Percentiles rank a stretch among this genome's conserved stretches.
Evolutionary conservation across 129 eudicot species (phyloP).

Genomic region (Mikania micrantha): DNA sequence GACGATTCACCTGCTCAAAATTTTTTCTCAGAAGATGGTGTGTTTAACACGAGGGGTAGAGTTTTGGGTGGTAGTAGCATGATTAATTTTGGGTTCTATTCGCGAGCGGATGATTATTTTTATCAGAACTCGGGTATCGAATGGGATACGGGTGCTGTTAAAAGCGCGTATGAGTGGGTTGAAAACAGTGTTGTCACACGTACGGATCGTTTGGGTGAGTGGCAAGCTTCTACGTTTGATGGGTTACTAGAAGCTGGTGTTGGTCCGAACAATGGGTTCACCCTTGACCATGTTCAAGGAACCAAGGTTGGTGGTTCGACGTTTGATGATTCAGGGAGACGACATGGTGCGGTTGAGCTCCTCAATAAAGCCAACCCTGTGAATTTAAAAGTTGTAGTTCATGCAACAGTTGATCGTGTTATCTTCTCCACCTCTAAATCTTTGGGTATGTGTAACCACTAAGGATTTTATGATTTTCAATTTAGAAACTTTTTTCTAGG

Average conservation of each 20-base stretch:
- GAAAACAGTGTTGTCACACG: slow-evolving; percentile 29
- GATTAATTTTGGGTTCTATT: slow-evolving; percentile 22
- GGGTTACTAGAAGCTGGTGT: slow-evolving; percentile 27
- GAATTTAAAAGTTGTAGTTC: slow-evolving; percentile 28
- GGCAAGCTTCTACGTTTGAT: slow-evolving; percentile 17
- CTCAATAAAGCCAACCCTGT: slow-evolving; percentile 27
- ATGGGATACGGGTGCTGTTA: slow-evolving; percentile 5
- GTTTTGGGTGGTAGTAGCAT: slow-evolving; percentile 31
- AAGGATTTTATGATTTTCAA: too few relatives aligned
- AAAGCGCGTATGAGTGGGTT: slow-evolving; percentile 32
- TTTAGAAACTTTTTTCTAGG: too few relatives aligned
- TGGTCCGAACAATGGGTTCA: slow-evolving; percentile 27
- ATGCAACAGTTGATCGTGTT: slow-evolving; percentile 37
- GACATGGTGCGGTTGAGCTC: slow-evolving; percentile 43
- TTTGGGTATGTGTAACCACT: background rate
- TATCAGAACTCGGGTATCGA: slow-evolving; percentile 13
- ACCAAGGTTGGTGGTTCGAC: slow-evolving; percentile 31
- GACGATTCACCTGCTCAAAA: slow-evolving; percentile 22
- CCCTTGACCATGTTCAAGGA: slow-evolving; percentile 29
- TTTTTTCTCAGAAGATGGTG: slow-evolving; percentile 32
- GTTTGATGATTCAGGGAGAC: slow-evolving; percentile 36
- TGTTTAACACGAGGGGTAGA: slow-evolving; percentile 7
- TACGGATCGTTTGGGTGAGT: background rate
- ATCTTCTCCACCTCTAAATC: slow-evolving; percentile 9
- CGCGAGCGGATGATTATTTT: slow-evolving; percentile 23